phyloP scores from a whole-genome alignment of 495 filamentous ascomycete genomes.

The Daldinia vernicosa region DNA sequence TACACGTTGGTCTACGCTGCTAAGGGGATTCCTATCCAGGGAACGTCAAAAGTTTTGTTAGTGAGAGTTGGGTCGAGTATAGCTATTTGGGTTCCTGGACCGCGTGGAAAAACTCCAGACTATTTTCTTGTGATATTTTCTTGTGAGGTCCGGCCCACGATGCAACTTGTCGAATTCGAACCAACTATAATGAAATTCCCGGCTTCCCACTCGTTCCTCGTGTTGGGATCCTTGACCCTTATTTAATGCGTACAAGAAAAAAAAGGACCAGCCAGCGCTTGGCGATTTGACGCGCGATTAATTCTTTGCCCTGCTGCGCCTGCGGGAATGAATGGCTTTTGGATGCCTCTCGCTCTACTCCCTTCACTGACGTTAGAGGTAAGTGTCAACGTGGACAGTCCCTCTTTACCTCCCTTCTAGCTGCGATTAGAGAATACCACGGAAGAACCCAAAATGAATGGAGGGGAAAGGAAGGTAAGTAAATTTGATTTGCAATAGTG shows the following conservation, averaged over 20 bases:
- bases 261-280: slow-evolving; percentile 44
- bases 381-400: slow-evolving; percentile 19
- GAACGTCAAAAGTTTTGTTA: slow-evolving; percentile 6
- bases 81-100: slow-evolving; percentile 3
- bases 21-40: slow-evolving; percentile 23
- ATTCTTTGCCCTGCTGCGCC: slow-evolving; percentile 45
- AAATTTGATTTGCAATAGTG: slow-evolving; percentile 25
- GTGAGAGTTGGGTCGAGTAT: slow-evolving; percentile 21
- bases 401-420: slow-evolving; percentile 29
- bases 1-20: slow-evolving; percentile 25
- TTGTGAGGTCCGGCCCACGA: slow-evolving; percentile 46
- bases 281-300: slow-evolving; percentile 60
- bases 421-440: slow-evolving; percentile 14
- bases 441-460: slow-evolving; percentile 9
- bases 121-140: slow-evolving; percentile 39
- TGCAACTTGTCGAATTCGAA: slow-evolving; percentile 37
- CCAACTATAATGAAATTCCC: slow-evolving; percentile 32
- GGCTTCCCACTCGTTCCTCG: slow-evolving; percentile 26
- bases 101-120: slow-evolving; percentile 25
- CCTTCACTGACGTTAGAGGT: slow-evolving; percentile 11
- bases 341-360: slow-evolving; percentile 21
- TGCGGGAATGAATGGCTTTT: slow-evolving; percentile 45
- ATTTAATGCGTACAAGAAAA: slow-evolving; percentile 39
- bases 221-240: slow-evolving; percentile 37
- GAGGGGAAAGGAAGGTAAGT: slow-evolving; percentile 4